Percentiles rank a stretch among this genome's conserved stretches.
Conservation (phyloP, 83 land plant genomes). For the Picea mariana region DNA sequence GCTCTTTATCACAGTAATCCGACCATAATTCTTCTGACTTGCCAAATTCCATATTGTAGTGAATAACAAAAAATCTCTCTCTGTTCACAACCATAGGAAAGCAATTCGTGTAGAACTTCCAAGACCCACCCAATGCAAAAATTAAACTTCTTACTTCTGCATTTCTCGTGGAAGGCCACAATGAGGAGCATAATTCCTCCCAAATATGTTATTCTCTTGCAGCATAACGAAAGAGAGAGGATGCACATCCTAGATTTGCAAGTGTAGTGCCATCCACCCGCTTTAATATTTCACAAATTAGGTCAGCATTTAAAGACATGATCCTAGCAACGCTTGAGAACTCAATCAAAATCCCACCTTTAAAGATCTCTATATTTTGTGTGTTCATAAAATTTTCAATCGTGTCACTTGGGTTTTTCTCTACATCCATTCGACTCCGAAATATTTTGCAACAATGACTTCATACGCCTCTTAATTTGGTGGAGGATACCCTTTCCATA, state of each 20-base stretch:
- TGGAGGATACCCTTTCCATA: no score
- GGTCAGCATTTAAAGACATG: slow-evolving; percentile 28
- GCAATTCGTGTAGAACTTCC: slow-evolving; percentile 35
- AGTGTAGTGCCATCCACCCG: slow-evolving; percentile 45
- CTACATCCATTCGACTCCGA: no score
- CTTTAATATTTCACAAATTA: slow-evolving; percentile 31
- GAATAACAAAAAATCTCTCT: background rate
- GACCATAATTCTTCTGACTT: background rate
- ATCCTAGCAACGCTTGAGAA: background rate
- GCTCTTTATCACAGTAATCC: slow-evolving; percentile 1
- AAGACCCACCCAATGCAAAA: slow-evolving; percentile 33
- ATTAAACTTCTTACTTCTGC: slow-evolving; percentile 24
- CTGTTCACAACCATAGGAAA: slow-evolving; percentile 22
- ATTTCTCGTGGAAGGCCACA: slow-evolving; percentile 49
- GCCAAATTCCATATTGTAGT: background rate
- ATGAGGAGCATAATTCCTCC: slow-evolving; percentile 35
- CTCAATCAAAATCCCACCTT: no score
- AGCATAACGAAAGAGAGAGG: slow-evolving; percentile 19
- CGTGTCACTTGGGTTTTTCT: no score
- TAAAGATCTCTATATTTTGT: no score
- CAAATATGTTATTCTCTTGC: slow-evolving; percentile 31
- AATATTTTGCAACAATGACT: no score
- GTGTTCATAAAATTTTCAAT: no score
- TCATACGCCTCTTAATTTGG: no score
- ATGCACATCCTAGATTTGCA: slow-evolving; percentile 36